A percentile compares a stretch with the other conserved stretches of the same genome.
These are phyloP conservation scores for Monilinia fructigena DNA, from an alignment of 2,329 filamentous ascomycete genomes.

Conservation along the genomic window DNA sequence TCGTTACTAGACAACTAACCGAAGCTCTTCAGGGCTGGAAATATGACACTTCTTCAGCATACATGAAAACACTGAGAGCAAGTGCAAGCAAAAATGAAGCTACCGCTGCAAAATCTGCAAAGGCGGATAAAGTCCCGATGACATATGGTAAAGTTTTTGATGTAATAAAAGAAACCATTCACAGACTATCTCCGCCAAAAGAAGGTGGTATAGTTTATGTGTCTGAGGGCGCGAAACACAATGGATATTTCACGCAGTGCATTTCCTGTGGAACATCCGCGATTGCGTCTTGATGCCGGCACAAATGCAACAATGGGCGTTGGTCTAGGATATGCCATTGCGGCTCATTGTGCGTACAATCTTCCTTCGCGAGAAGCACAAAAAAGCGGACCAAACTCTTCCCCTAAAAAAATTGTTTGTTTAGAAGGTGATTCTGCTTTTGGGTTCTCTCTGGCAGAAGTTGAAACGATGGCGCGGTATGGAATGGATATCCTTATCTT, in stretches of 20 bases:
- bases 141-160: conserved; percentile 53
- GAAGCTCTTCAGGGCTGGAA: conserved; percentile 46
- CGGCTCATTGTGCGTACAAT: conserved; percentile 56
- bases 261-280: conserved; percentile 54
- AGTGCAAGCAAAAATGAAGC: conserved; percentile 49
- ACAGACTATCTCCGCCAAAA: conserved; percentile 46
- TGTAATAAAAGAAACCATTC: conserved; percentile 51
- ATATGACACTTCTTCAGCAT: conserved; percentile 43
- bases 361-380: conserved; percentile 41
- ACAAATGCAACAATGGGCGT: conserved; percentile 61
- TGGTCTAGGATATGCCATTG: conserved; percentile 56
- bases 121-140: conserved; percentile 45
- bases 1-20: conserved; percentile 49
- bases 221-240: conserved; percentile 59
- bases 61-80: conserved; percentile 40
- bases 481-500: conserved; percentile 55
- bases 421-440: conserved; percentile 57
- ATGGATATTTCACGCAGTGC: conserved; percentile 59
- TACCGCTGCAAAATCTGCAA: conserved; percentile 46
- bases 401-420: conserved; percentile 53
- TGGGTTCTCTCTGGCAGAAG: conserved; percentile 54
- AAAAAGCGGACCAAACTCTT: conserved; percentile 33
- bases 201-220: conserved; percentile 53
- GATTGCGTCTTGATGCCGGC: conserved; percentile 56
- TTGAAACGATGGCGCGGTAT: conserved; percentile 56